Conservation (phyloP, 176 grass and related monocot species). For the Bolboschoenus planiculmis region DNA sequence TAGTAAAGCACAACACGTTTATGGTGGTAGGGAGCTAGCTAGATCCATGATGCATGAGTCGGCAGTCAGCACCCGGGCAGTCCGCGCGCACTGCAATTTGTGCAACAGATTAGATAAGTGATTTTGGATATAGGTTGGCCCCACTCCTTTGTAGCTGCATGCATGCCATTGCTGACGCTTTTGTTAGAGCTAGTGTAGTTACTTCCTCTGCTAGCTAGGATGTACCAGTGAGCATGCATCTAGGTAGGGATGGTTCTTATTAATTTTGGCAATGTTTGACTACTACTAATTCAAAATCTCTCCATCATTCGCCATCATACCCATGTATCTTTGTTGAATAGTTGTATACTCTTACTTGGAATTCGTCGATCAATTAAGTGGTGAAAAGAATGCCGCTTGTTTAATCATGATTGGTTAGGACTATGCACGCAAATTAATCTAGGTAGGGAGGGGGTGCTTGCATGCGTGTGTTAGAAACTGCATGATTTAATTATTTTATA, state of each 20-base stretch:
- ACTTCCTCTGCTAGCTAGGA: conserved; percentile 16
- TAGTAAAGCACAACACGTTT: background rate
- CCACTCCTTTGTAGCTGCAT: conserved; percentile 32
- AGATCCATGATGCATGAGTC: conserved; percentile 29
- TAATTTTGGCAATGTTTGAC: background rate
- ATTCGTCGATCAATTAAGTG: background rate
- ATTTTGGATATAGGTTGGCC: conserved; percentile 19
- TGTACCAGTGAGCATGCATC: conserved; percentile 1
- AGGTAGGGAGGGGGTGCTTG: no score
- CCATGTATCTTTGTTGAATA: conserved; percentile 29
- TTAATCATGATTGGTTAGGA: background rate
- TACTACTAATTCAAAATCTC: conserved; percentile 18
- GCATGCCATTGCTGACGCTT: conserved; percentile 18
- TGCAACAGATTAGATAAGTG: conserved; percentile 45
- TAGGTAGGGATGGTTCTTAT: conserved; percentile 30
- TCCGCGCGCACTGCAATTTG: conserved; percentile 33
- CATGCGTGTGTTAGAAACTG: no score
- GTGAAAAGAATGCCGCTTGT: background rate
- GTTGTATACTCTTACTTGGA: conserved; percentile 27
- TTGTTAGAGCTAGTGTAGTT: background rate
- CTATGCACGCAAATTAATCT: no score
- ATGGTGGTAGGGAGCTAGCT: background rate
- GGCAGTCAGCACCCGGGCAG: conserved; percentile 36
- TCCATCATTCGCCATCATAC: background rate
- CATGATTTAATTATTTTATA: no score